phyloP scores from a whole-genome alignment of 495 filamentous ascomycete genomes.

The Talaromyces liani region DNA sequence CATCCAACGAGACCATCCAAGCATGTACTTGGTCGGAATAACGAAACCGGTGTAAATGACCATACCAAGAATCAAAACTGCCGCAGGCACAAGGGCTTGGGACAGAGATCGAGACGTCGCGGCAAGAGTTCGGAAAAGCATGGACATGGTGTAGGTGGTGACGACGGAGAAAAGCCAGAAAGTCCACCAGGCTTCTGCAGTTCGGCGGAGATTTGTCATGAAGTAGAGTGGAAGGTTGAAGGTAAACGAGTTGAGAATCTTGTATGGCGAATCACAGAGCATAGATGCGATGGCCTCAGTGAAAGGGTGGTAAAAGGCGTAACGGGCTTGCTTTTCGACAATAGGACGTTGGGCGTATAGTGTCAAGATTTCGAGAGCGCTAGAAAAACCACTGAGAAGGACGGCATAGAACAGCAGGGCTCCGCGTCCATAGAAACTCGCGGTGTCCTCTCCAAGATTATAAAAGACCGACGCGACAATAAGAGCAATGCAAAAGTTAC shows the following conservation, averaged over 20 bases:
- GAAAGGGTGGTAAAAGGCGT: slow-evolving; percentile 88
- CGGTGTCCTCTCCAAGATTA: slow-evolving; percentile 53
- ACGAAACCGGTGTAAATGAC: slow-evolving; percentile 89
- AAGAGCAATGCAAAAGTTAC: slow-evolving; percentile 66
- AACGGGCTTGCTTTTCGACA: slow-evolving; percentile 84
- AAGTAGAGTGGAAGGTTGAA: slow-evolving; percentile 80
- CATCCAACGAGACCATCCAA: slow-evolving; percentile 79
- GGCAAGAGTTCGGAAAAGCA: slow-evolving; percentile 76
- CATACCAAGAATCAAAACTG: slow-evolving; percentile 72
- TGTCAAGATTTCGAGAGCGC: slow-evolving; percentile 68
- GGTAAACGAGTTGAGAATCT: slow-evolving; percentile 41
- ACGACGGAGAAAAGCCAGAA: slow-evolving; percentile 66
- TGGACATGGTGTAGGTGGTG: slow-evolving; percentile 65
- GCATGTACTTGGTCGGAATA: slow-evolving; percentile 67
- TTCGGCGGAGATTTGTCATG: slow-evolving; percentile 74
- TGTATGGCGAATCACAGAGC: slow-evolving; percentile 69
- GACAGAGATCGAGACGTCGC: slow-evolving; percentile 70
- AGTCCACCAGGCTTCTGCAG: slow-evolving; percentile 72
- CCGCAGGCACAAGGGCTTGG: slow-evolving; percentile 78
- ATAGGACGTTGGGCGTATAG: slow-evolving; percentile 83
- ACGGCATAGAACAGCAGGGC: slow-evolving; percentile 83
- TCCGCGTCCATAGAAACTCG: slow-evolving; percentile 71
- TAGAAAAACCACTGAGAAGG: slow-evolving; percentile 76
- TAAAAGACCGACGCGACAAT: slow-evolving; percentile 81
- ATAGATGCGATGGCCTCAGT: slow-evolving; percentile 81